Evolutionary conservation across 1,284 basidiomycete species (phyloP), one percentile per base, ranked within the genome.

Genomic region (Cryptococcus sp.): DNA sequence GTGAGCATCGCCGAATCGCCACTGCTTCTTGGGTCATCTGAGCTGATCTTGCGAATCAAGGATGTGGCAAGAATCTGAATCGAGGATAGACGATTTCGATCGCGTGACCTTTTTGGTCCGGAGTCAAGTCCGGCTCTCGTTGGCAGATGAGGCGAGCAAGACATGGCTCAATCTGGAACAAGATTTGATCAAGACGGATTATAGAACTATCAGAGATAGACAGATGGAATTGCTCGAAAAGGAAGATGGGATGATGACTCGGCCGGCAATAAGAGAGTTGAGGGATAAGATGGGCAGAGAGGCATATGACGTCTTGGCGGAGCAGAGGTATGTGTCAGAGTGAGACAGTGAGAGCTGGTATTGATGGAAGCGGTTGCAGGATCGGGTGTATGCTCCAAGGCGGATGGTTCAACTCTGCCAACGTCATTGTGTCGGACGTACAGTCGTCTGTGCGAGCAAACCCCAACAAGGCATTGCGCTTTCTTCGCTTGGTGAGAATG

Each of bases 11-110:
- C 5, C 41, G n/a, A 44, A 8, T 11, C 3, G 7, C 2, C 41
- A 44, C 8, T 3, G 41, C n/a, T 10, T 22, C 5, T 15, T 5
- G 41, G 5, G 5, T 5, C 41, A n/a, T 8, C 1, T n/a, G n/a
- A 44, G n/a, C 41, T 22, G 6, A 44, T 6, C 2, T 44, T n/a
- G 22, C 41, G 41, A 15, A 7, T 5, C 8, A 7, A 79, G 80
- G 37, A 95, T 98, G 88, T 98, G 93, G 93, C 86, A 84, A 68
- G 93, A 97, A 76, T 92, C 90, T 63, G 89, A 89, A 38, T 91
- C 94, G 1, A 87, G 88, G 10, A 75, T 78, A 8, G 86, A 82
- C 29, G 92, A 96, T 74, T 94, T 96, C 69, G 81, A 84, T 39
- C 86, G 93, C 16, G 86, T 97, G 10, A 84, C 86, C 48, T 89